Evolutionary conservation across 495 filamentous ascomycete species (phyloP).

Genomic region (Penicillium bialowiezense): DNA sequence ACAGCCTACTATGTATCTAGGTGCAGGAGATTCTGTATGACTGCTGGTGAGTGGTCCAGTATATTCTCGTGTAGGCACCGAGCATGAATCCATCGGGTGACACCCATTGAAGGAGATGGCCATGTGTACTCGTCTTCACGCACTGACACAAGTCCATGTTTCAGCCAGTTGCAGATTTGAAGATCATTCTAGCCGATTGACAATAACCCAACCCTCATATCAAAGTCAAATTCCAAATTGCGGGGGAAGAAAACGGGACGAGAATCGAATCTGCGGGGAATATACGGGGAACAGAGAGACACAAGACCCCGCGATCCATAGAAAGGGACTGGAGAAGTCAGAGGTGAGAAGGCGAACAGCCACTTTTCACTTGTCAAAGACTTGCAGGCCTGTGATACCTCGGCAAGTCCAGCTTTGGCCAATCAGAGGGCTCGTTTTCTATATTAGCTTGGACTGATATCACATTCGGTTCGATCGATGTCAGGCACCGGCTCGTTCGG

Average conservation of each 20-base stretch:
- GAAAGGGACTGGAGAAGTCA: not conserved
- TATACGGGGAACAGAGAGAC: not conserved
- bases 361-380: not conserved
- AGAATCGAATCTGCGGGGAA: not conserved
- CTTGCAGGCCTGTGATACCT: slow-evolving; percentile 18
- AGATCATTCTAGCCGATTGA: not conserved
- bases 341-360: not conserved
- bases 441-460: too few relatives aligned
- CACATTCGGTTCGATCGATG: not conserved
- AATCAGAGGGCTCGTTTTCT: slow-evolving; percentile 5
- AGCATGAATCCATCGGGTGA: too few relatives aligned
- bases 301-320: not conserved
- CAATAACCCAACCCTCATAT: not conserved
- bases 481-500: slow-evolving; percentile 4
- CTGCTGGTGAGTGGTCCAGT: too few relatives aligned
- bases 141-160: not conserved
- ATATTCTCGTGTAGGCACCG: too few relatives aligned
- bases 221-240: slow-evolving; percentile 6
- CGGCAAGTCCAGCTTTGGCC: slow-evolving; percentile 12
- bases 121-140: too few relatives aligned
- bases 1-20: too few relatives aligned
- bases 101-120: too few relatives aligned
- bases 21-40: too few relatives aligned
- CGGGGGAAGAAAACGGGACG: not conserved
- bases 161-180: not conserved